Evolutionary conservation across 192 early-diverging fungal species (phyloP).

Genomic region (Coemansia sp.): DNA sequence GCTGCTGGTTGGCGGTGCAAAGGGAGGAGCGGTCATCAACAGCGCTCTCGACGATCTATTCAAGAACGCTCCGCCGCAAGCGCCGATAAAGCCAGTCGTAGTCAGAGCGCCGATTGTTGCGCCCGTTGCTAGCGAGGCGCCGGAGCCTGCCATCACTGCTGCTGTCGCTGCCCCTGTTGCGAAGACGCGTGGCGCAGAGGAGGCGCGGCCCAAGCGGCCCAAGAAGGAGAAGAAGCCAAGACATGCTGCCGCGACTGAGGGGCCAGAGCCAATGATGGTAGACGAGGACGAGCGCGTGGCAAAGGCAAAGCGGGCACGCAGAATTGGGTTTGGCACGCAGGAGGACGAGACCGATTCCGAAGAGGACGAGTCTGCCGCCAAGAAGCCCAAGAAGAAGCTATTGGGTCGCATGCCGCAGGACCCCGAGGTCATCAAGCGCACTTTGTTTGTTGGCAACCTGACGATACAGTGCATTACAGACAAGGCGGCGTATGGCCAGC

Average conservation of each 20-base stretch:
- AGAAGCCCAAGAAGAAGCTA: constrained; percentile 43
- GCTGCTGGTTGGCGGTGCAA: constrained; percentile 35
- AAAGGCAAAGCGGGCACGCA: constrained; percentile 41
- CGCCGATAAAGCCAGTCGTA: constrained; percentile 16
- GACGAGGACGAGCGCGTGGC: constrained; percentile 12
- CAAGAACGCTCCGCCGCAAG: constrained; percentile 56
- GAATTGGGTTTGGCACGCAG: constrained; percentile 14
- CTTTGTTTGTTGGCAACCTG: constrained; percentile 96
- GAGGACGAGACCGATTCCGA: constrained; percentile 22
- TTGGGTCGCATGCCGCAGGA: constrained; percentile 53
- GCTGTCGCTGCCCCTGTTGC: neutral
- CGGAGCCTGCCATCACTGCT: neutral
- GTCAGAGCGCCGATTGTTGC: neutral
- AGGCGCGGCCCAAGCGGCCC: neutral
- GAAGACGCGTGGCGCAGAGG: neutral
- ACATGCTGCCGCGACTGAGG: neutral
- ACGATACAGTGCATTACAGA: constrained; percentile 68
- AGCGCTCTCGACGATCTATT: constrained; percentile 64
- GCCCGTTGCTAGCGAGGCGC: neutral
- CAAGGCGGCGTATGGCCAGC: constrained; percentile 65
- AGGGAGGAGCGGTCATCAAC: constrained; percentile 48
- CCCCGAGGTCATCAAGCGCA: constrained; percentile 66
- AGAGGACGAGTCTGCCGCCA: constrained; percentile 14
- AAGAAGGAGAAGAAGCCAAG: constrained; percentile 15
- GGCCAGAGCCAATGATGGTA: neutral